A percentile compares a stretch with the other conserved stretches of the same genome.
These are phyloP conservation scores for barley (Hordeum vulgare) DNA, from an alignment of 176 grass and related monocot genomes.

Conservation along the genomic window DNA sequence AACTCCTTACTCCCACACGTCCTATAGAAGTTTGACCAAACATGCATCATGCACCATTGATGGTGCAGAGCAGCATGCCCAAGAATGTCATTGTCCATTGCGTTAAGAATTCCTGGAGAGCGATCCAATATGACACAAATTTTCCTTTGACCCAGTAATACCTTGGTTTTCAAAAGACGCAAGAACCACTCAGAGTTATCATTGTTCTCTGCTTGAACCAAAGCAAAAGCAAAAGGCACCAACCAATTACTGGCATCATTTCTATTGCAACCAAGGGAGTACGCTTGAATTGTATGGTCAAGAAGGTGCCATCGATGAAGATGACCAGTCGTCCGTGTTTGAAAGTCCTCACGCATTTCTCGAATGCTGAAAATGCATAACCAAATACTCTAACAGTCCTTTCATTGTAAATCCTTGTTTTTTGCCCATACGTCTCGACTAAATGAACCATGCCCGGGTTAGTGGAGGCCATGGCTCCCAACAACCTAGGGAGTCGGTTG, in stretches of 20 bases:
- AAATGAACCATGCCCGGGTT: background rate
- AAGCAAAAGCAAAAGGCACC: background rate
- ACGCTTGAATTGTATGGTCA: background rate
- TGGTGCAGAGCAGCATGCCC: too few species aligned
- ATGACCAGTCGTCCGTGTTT: background rate
- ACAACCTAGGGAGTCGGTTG: background rate
- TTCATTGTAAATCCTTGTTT: background rate
- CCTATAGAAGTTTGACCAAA: too few species aligned
- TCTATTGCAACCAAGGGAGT: background rate
- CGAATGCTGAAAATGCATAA: background rate
- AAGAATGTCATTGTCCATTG: too few species aligned
- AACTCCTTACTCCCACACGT: too few species aligned
- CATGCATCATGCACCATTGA: too few species aligned
- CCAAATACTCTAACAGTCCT: background rate
- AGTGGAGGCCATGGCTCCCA: background rate
- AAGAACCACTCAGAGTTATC: background rate
- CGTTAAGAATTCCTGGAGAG: too few species aligned
- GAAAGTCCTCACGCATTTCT: background rate
- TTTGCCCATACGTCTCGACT: background rate
- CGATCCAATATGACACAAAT: too few species aligned
- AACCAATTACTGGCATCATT: background rate
- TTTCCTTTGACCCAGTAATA: background rate
- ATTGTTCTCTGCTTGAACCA: background rate
- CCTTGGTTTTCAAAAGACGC: background rate
- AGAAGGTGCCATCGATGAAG: too few species aligned